Conservation (phyloP, 2,329 filamentous ascomycete species). For the Magnaporthiopsis incrustans region DNA sequence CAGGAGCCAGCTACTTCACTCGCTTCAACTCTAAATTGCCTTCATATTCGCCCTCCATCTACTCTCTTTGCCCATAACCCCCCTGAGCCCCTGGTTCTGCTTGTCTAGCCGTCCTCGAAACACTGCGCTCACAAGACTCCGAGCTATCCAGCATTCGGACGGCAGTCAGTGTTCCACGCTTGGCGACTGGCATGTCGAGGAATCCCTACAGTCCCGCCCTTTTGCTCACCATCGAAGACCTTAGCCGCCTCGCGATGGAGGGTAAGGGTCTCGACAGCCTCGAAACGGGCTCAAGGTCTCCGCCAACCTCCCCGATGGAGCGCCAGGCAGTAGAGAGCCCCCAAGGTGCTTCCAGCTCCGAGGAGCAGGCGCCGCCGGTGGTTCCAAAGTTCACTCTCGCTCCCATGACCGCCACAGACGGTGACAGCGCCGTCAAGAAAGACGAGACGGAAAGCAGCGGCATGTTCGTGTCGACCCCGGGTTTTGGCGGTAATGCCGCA, state of each 20-base stretch:
- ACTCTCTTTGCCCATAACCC: neutral
- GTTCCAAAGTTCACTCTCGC: neutral
- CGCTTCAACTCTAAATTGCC: neutral
- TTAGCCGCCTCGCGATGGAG: neutral
- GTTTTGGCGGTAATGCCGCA: constrained; percentile 5
- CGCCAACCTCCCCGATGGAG: neutral
- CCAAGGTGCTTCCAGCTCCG: neutral
- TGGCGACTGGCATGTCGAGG: neutral
- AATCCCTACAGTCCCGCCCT: neutral
- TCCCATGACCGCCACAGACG: neutral
- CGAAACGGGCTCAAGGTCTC: neutral
- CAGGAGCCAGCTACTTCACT: neutral
- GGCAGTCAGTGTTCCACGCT: neutral
- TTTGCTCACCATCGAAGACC: neutral
- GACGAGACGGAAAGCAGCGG: neutral
- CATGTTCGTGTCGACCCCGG: neutral
- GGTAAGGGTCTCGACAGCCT: neutral
- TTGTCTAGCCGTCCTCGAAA: neutral
- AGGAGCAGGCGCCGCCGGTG: neutral
- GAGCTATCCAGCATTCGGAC: neutral
- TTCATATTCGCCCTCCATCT: neutral
- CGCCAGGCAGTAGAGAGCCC: neutral
- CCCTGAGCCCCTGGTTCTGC: neutral
- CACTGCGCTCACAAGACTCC: neutral
- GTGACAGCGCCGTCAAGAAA: neutral